Evolutionary conservation across 1,284 basidiomycete species (phyloP).

Genomic region (Coriolopsis trogii): DNA sequence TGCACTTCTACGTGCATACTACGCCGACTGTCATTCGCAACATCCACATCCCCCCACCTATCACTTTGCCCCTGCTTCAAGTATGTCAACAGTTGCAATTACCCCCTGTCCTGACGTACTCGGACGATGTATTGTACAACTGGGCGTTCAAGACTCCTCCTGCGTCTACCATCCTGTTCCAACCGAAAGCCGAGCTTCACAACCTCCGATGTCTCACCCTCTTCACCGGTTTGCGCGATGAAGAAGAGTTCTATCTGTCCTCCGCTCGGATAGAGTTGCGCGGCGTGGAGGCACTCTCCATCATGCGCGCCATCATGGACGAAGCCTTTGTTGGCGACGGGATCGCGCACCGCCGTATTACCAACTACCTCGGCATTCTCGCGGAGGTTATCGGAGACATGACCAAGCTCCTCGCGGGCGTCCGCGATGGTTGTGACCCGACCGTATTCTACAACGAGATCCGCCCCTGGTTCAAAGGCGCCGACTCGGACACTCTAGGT

Average conservation of each 20-base stretch:
- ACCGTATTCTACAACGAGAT: slow-evolving; percentile 84
- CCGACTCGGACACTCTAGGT: slow-evolving; percentile 62
- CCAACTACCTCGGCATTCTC: slow-evolving; percentile 70
- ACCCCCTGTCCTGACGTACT: slow-evolving; percentile 91
- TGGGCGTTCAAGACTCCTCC: slow-evolving; percentile 58
- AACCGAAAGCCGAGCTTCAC: slow-evolving; percentile 43
- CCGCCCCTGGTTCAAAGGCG: slow-evolving; percentile 92
- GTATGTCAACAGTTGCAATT: slow-evolving; percentile 79
- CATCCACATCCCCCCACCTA: slow-evolving; percentile 67
- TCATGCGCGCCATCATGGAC: slow-evolving; percentile 91
- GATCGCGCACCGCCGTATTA: slow-evolving; percentile 75
- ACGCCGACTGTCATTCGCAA: slow-evolving; percentile 53
- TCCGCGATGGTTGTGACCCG: slow-evolving; percentile 79
- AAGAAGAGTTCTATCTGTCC: slow-evolving; percentile 88
- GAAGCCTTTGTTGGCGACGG: slow-evolving; percentile 90
- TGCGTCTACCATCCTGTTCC: slow-evolving; percentile 23
- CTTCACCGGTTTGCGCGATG: slow-evolving; percentile 86
- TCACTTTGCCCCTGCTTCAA: slow-evolving; percentile 82
- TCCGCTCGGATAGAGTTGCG: slow-evolving; percentile 91
- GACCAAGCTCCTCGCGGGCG: slow-evolving; percentile 57
- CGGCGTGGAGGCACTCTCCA: slow-evolving; percentile 83
- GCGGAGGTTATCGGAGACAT: slow-evolving; percentile 71
- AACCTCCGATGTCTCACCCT: slow-evolving; percentile 67
- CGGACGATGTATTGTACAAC: slow-evolving; percentile 94
- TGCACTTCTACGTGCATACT: slow-evolving; percentile 90